Evolutionary conservation across 371 early-diverging fungal genomes (phyloP), one percentile per base, ranked within the genome.

Genomic region (Smittium mucronatum): DNA sequence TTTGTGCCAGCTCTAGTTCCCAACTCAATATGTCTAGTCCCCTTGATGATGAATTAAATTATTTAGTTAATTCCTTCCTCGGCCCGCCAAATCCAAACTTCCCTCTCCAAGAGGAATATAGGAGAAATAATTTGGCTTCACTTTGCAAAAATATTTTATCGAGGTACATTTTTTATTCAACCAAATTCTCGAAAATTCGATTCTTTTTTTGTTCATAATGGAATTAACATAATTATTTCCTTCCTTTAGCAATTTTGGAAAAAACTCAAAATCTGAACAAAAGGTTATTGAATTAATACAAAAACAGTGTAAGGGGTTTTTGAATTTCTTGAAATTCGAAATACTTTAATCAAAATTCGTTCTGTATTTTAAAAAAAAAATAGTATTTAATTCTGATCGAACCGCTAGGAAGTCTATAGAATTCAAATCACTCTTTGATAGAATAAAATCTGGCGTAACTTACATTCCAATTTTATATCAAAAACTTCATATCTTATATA

Each of bases 401-500:
- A 67, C 67, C 5, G 63, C 67, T 11, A 36, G 30, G 33, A 67
- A 67, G 33, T 36, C 67, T 31, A 36, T 57, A 30, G 32, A 21
- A 17, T 25, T 34, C 32, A 31, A n/a, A 2, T 29, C 28, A 5
- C 11, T 47, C 60, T 0, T 33, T 58, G 63, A 36, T 25, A 33
- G 34, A 25, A 17, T 26, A n/a, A 30, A 17, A 17, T 26, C n/a
- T 32, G 36, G 25, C 17, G 29, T 59, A 58, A 25, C 58, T 28
- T 2, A 36, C 26, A 30, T 11, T 34, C 11, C 32, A 26, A 34
- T 32, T 26, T 58, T 36, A 11, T 57, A 26, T 31, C 16, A 29
- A 5, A 0, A 17, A 28, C 0, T 25, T n/a, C 64, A 21, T 76
- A 85, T 85, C 69, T 80, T 32, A 78, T 79, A 11, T 67, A 82